Evolutionary conservation across 495 filamentous ascomycete species (phyloP), one percentile per base, ranked within the genome.

Genomic region (Terfezia boudieri): DNA sequence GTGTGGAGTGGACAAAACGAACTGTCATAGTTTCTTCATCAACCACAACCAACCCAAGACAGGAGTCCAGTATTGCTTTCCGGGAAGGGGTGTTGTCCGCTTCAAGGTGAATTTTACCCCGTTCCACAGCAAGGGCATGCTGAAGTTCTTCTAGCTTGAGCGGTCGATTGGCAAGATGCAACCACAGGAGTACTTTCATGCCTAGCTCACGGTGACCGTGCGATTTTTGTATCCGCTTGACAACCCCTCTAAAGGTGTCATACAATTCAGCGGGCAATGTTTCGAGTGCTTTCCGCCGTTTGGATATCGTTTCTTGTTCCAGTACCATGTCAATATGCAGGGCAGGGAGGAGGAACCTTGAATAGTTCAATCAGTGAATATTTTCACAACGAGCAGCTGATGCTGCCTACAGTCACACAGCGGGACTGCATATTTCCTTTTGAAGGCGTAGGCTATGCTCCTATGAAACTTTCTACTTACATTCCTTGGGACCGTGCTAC

Each of bases 71-170:
- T 22, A 51, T 20, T n/a, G n/a, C 11, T 51, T 20, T 51, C 5
- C 23, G 16, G n/a, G n/a, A 20, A 23, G 23, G n/a, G 11, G 26
- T 20, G 6, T 20, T 32, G n/a, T 51, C 49, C 14, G 4, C 1
- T n/a, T 51, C 22, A n/a, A 51, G 0, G 16, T 26, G 2, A 12
- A 3, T 51, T 8, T 46, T 56, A n/a, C 8, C 53, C 11, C 0
- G 16, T 38, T 20, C 12, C 11, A 62, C 23, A 9, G 60, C 60
- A 32, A 63, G 32, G 2, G 60, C 60, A 51, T 63, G 49, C 11
- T 55, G 50, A 14, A 63, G 48, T 23, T 63, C 60, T 1, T 22
- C 8, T 3, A 51, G 8, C 23, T 5, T 37, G 2, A 63, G 56
- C 10, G 56, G 56, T 56, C 60, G 26, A 9, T 55, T 4, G 12